phyloP scores from a whole-genome alignment of 768 basidiomycete genomes.

The Cyclocybe aegerita region DNA sequence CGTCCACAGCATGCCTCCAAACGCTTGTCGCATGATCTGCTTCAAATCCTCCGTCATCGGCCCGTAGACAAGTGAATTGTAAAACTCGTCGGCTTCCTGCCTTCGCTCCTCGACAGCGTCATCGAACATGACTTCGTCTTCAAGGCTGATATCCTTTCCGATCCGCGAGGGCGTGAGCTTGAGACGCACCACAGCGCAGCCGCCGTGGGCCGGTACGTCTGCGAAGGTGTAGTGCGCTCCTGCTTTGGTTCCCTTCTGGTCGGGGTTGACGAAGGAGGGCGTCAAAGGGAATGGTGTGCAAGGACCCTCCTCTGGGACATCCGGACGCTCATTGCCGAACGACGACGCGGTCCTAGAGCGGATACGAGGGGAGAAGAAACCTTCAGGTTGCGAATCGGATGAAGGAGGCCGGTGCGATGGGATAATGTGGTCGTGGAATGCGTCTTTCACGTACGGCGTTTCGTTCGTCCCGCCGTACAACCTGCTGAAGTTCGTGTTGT shows the following conservation, averaged over 20 bases:
- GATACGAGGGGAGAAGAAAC: conserved; percentile 48
- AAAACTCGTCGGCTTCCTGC: conserved; percentile 96
- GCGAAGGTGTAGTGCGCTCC: conserved; percentile 89
- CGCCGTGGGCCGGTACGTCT: conserved; percentile 87
- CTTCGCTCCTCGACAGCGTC: conserved; percentile 86
- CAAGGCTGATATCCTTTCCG: conserved; percentile 74
- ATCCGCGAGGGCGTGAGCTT: conserved; percentile 82
- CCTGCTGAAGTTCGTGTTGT: conserved; percentile 93
- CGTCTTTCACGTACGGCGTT: conserved; percentile 88
- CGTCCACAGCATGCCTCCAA: conserved; percentile 97
- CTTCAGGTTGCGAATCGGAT: conserved; percentile 41
- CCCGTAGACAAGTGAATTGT: conserved; percentile 74
- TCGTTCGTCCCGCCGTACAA: conserved; percentile 88
- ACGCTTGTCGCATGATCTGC: conserved; percentile 95
- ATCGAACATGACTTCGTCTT: conserved; percentile 90
- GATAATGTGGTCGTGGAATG: conserved; percentile 97
- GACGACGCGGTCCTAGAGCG: conserved; percentile 49
- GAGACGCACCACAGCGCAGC: conserved; percentile 91
- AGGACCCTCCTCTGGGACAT: conserved; percentile 50
- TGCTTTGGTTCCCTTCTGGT: conserved; percentile 85
- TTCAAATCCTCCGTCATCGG: conserved; percentile 89
- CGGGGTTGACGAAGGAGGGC: conserved; percentile 78
- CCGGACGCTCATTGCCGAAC: conserved; percentile 36
- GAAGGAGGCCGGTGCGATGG: conserved; percentile 72
- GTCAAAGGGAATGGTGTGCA: conserved; percentile 58